Percentiles rank a stretch among this genome's conserved stretches.
phyloP scores from a whole-genome alignment of 768 basidiomycete species.

The Tulasnella sp. region DNA sequence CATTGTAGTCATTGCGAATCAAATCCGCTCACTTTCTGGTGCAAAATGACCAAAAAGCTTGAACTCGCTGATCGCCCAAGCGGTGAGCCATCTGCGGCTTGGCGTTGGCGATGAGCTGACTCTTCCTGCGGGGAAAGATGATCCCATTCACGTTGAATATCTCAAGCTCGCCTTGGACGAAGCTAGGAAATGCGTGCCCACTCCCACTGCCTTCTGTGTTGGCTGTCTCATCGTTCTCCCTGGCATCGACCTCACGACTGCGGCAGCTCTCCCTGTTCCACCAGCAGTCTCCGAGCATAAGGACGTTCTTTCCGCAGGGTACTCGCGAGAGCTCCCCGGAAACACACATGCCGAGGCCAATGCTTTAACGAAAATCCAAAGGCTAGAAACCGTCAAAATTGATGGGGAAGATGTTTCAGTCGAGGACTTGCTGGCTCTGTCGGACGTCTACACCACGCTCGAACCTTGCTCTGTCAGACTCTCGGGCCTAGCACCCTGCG shows the following conservation, averaged over 20 bases:
- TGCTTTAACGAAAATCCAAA: constrained; percentile 66
- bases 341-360: constrained; percentile 99
- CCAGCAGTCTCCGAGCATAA: constrained; percentile 45
- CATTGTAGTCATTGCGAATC: too few relatives aligned
- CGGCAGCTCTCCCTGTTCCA: not conserved
- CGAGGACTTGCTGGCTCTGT: constrained; percentile 49
- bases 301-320: constrained; percentile 67
- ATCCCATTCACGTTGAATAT: constrained; percentile 41
- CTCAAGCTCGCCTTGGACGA: constrained; percentile 65
- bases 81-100: not conserved
- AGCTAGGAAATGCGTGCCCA: constrained; percentile 65
- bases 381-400: not conserved
- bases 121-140: not conserved
- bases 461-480: constrained; percentile 92
- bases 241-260: not conserved
- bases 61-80: not conserved
- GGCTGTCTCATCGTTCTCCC: constrained; percentile 61
- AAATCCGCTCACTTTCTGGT: not conserved
- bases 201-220: constrained; percentile 83
- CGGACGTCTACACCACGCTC: constrained; percentile 90
- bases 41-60: not conserved
- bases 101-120: not conserved
- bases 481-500: constrained; percentile 82
- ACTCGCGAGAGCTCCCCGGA: constrained; percentile 84
- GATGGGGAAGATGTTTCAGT: constrained; percentile 16